These are phyloP conservation scores for Neolentinus lepideus DNA, from an alignment of 1,284 basidiomycete species.

Conservation along the genomic window DNA sequence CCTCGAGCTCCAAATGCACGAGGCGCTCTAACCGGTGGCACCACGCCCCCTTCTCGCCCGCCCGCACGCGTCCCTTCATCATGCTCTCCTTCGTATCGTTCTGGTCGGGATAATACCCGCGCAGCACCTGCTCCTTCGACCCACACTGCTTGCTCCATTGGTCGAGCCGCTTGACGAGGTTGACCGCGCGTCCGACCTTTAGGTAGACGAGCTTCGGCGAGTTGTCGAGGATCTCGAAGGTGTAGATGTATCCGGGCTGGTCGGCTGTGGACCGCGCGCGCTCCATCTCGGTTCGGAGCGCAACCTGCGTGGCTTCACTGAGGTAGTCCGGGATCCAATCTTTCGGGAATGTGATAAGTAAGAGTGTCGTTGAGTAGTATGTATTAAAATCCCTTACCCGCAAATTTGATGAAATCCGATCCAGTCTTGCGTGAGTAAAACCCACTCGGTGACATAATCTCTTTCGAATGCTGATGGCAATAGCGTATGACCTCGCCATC, in stretches of 20 bases:
- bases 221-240: constrained; percentile 66
- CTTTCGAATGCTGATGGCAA: constrained; percentile 62
- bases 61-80: constrained; percentile 38
- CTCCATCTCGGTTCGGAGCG: constrained; percentile 65
- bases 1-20: constrained; percentile 69
- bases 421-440: constrained; percentile 1
- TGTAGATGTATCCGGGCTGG: constrained; percentile 67
- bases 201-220: constrained; percentile 29
- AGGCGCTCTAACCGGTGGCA: constrained; percentile 53
- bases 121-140: constrained; percentile 40
- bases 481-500: constrained; percentile 34
- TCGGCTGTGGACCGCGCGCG: constrained; percentile 53
- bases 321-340: constrained; percentile 66
- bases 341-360: constrained; percentile 19
- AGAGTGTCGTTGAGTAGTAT: too few species aligned
- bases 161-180: constrained; percentile 45
- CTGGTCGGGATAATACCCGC: constrained; percentile 47
- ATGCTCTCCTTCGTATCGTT: constrained; percentile 23
- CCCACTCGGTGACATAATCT: constrained; percentile 20
- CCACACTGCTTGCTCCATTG: constrained; percentile 69
- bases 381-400: neutral
- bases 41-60: constrained; percentile 43
- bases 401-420: neutral
- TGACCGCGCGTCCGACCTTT: constrained; percentile 46
- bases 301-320: constrained; percentile 50